Evolutionary conservation across 164 flowering plant species (phyloP).

Genomic region (Dillenia turbinata): DNA sequence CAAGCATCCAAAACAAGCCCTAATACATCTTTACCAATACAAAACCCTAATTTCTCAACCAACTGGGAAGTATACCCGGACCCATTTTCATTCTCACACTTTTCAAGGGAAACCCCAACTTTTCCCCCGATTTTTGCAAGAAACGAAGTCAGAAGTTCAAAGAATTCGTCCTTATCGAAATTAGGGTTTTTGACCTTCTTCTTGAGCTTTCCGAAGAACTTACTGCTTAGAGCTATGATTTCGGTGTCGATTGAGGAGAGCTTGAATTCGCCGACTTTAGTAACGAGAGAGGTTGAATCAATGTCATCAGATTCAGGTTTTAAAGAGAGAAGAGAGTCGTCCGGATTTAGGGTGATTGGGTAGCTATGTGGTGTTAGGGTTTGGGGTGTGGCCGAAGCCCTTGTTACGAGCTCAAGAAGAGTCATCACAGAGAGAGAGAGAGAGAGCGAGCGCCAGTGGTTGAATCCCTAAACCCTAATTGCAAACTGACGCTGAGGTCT

Average conservation of each 20-base stretch:
- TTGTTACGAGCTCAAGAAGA: constrained; percentile 54
- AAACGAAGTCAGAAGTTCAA: constrained; percentile 33
- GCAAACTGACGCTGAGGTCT: too few species aligned
- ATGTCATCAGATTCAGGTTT: constrained; percentile 37
- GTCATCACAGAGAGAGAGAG: constrained; percentile 28
- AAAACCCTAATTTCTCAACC: constrained; percentile 46
- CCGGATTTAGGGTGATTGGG: constrained; percentile 52
- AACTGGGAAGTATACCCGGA: constrained; percentile 19
- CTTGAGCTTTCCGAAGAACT: constrained; percentile 37
- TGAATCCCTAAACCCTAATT: too few species aligned
- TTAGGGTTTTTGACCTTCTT: constrained; percentile 48
- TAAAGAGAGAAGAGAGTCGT: constrained; percentile 30
- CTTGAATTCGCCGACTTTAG: constrained; percentile 54
- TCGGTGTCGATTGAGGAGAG: constrained; percentile 42
- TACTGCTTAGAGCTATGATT: constrained; percentile 28
- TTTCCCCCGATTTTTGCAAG: constrained; percentile 34
- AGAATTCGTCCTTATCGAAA: constrained; percentile 32
- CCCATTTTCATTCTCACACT: constrained; percentile 15
- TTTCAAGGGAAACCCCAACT: constrained; percentile 22
- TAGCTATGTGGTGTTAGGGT: constrained; percentile 15
- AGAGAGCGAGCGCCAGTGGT: too few species aligned
- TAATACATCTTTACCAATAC: constrained; percentile 46
- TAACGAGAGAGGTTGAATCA: constrained; percentile 22
- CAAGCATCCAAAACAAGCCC: constrained; percentile 55
- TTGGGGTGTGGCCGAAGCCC: constrained; percentile 32